A percentile compares a stretch with the other conserved stretches of the same genome.
Conservation (phyloP, 495 filamentous ascomycete species). For the Margaritispora aquatica region DNA sequence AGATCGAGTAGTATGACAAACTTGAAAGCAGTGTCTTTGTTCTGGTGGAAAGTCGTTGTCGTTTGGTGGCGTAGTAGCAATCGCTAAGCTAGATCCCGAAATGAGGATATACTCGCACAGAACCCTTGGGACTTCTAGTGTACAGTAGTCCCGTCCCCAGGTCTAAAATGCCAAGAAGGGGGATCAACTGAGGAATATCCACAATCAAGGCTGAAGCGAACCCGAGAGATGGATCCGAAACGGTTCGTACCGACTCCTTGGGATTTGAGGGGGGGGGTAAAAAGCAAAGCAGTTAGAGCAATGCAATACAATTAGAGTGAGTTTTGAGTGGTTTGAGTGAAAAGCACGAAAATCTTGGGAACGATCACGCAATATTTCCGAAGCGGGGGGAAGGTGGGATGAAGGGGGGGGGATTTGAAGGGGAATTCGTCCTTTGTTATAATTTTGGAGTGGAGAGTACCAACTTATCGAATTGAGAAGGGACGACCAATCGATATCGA, state of each 20-base stretch:
- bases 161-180: not conserved
- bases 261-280: not conserved
- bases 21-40: no score
- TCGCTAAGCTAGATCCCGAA: not conserved
- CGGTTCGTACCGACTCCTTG: no score
- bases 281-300: not conserved
- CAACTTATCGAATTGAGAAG: not conserved
- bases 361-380: not conserved
- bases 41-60: not conserved
- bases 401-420: not conserved
- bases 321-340: not conserved
- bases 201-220: not conserved
- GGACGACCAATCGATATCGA: not conserved
- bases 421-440: not conserved
- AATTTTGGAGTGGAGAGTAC: not conserved
- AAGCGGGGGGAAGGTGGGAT: not conserved
- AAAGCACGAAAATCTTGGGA: not conserved
- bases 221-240: no score
- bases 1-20: no score
- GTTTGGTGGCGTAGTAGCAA: not conserved
- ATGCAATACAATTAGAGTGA: no score
- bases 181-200: not conserved
- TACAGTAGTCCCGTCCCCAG: not conserved
- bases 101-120: not conserved
- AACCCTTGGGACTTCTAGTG: no score